Percentiles rank a stretch among this genome's conserved stretches.
phyloP scores from a whole-genome alignment of 202 grass and related monocot species.

The Zoysia matrella region DNA sequence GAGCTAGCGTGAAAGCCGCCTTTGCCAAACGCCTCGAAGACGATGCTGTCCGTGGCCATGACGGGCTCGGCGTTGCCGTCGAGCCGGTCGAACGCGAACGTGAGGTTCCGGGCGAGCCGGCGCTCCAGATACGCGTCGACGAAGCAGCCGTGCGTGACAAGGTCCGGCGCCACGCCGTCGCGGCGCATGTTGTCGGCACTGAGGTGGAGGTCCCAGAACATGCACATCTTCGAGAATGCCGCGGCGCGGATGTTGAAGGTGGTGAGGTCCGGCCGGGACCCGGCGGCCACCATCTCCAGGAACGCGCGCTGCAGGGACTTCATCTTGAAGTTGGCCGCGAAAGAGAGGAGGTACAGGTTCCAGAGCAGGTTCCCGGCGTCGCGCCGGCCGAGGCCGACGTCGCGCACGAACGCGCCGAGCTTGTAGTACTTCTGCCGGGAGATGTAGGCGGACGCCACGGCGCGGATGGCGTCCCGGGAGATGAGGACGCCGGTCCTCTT shows the following conservation, averaged over 20 bases:
- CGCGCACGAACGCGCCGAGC: constrained; percentile 67
- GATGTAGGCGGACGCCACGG: constrained; percentile 72
- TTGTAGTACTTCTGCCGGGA: constrained; percentile 66
- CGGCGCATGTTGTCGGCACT: constrained; percentile 70
- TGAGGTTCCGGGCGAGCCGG: constrained; percentile 74
- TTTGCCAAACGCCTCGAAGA: constrained; percentile 89
- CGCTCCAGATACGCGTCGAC: constrained; percentile 84
- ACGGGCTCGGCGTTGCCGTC: constrained; percentile 48
- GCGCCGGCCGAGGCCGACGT: constrained; percentile 60
- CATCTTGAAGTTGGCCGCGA: constrained; percentile 93
- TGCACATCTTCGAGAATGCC: constrained; percentile 93
- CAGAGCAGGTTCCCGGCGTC: constrained; percentile 75
- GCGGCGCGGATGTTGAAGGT: constrained; percentile 82
- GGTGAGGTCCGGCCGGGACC: constrained; percentile 67
- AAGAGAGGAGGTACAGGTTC: constrained; percentile 88
- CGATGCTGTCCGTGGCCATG: constrained; percentile 57
- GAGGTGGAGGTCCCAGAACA: constrained; percentile 98
- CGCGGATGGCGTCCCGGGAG: constrained; percentile 54
- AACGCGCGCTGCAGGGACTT: constrained; percentile 88
- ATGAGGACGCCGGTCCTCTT: constrained; percentile 66
- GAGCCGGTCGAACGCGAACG: constrained; percentile 56
- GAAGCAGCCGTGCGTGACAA: constrained; percentile 61
- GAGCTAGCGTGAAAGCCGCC: constrained; percentile 79
- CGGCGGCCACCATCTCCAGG: constrained; percentile 76
- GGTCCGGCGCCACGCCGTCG: constrained; percentile 56